Evolutionary conservation across 1,139 yeast species (phyloP).

Genomic region (Suhomyces yuchorum): DNA sequence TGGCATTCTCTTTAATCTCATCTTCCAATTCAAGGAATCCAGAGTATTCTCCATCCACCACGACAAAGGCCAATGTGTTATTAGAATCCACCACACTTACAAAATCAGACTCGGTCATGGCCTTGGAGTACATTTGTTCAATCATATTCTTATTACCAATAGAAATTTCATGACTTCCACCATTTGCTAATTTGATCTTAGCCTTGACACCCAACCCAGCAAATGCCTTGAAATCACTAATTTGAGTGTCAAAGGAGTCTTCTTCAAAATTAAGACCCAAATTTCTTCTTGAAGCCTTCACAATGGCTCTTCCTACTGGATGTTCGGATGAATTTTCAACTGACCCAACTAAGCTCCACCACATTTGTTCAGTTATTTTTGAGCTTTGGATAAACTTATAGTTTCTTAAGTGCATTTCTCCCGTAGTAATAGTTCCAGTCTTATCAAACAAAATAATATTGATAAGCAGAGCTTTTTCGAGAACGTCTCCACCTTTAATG

Average conservation of each 20-base stretch:
- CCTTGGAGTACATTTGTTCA: conserved; percentile 21
- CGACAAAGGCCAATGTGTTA: conserved; percentile 40
- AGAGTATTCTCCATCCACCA: conserved; percentile 55
- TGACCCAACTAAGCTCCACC: conserved; percentile 66
- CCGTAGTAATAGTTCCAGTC: conserved; percentile 92
- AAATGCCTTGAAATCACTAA: conserved; percentile 49
- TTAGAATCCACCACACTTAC: conserved; percentile 13
- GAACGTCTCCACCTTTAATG: conserved; percentile 89
- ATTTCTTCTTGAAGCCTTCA: conserved; percentile 29
- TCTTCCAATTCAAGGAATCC: conserved; percentile 75
- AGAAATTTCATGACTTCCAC: conserved; percentile 33
- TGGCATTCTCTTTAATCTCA: conserved; percentile 67
- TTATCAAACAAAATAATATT: conserved; percentile 84
- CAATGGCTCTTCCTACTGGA: conserved; percentile 80
- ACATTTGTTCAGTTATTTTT: conserved; percentile 15
- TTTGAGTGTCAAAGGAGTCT: conserved; percentile 33
- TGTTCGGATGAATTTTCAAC: conserved; percentile 80
- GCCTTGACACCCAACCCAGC: conserved; percentile 78
- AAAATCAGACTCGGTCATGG: conserved; percentile 14
- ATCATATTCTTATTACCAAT: conserved; percentile 63
- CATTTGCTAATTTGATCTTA: conserved; percentile 27
- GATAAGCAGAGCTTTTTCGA: conserved; percentile 71
- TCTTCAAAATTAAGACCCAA: conserved; percentile 36
- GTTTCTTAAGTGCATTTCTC: conserved; percentile 64
- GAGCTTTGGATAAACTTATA: conserved; percentile 16